These are phyloP conservation scores for Capsicum pubescens DNA, from an alignment of 257 asterid species.

Conservation along the genomic window DNA sequence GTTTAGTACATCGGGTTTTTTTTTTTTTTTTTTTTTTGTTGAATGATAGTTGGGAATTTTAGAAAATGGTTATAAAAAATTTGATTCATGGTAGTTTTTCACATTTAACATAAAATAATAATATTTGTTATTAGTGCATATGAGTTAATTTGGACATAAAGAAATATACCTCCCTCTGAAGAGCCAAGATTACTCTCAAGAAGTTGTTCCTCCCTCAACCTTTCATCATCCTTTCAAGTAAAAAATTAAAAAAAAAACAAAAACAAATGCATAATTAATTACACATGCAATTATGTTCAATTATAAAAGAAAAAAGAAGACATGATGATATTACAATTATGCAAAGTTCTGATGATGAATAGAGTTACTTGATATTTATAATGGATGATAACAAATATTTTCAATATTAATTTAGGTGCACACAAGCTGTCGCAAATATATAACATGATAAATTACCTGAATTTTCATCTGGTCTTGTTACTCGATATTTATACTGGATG, in stretches of 20 bases:
- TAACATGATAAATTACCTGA: background rate
- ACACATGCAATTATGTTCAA: background rate
- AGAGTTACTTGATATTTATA: background rate
- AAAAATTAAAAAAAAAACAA: too few relatives aligned
- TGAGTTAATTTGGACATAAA: background rate
- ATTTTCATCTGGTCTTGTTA: background rate
- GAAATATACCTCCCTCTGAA: conserved; percentile 30
- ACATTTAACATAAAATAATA: background rate
- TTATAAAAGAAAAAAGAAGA: background rate
- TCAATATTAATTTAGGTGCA: background rate
- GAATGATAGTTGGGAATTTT: background rate
- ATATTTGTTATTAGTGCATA: background rate
- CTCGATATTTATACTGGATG: background rate
- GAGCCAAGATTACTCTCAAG: conserved; percentile 35
- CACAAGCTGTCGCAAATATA: too few relatives aligned
- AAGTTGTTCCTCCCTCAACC: conserved; percentile 32
- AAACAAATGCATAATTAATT: background rate
- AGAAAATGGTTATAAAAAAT: background rate
- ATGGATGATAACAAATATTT: background rate
- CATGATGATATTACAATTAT: background rate
- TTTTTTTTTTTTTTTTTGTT: background rate
- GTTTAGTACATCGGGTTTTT: too few relatives aligned
- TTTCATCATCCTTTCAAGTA: conserved; percentile 30
- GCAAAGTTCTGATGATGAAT: background rate
- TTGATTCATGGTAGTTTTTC: background rate